A percentile compares a stretch with the other conserved stretches of the same genome.
Conservation (phyloP, 805 yeast species). For the Jamesozyma piceae region DNA sequence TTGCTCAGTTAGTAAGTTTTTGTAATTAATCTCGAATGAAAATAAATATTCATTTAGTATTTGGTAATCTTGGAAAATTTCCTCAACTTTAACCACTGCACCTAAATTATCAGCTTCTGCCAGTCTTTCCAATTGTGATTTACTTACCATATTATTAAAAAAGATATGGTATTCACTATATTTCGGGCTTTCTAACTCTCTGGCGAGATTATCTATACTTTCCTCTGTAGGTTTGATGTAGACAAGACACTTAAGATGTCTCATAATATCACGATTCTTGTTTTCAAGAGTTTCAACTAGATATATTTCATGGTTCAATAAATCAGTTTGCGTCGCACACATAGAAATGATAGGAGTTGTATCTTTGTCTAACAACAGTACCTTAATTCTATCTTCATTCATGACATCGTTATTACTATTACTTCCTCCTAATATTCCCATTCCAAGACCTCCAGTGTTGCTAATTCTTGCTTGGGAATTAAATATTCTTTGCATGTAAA, state of each 20-base stretch:
- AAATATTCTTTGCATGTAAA: constrained; percentile 35
- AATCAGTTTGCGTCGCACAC: constrained; percentile 77
- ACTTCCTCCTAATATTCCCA: constrained; percentile 4
- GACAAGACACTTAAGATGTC: constrained; percentile 73
- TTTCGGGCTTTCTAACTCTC: constrained; percentile 70
- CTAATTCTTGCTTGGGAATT: constrained; percentile 16
- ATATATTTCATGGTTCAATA: constrained; percentile 75
- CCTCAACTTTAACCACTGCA: constrained; percentile 64
- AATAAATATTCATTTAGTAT: constrained; percentile 65
- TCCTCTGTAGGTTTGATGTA: constrained; percentile 66
- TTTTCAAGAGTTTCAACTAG: constrained; percentile 66
- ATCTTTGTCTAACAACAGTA: constrained; percentile 64
- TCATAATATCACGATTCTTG: constrained; percentile 52
- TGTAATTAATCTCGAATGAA: constrained; percentile 31
- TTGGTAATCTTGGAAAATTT: constrained; percentile 75
- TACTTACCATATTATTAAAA: constrained; percentile 67
- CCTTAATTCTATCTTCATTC: constrained; percentile 43
- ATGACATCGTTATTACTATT: constrained; percentile 11
- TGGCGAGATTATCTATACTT: constrained; percentile 48
- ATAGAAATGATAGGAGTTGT: constrained; percentile 84
- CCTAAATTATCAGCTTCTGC: constrained; percentile 90
- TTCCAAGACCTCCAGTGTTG: not conserved
- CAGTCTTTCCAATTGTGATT: constrained; percentile 69
- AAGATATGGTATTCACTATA: constrained; percentile 69
- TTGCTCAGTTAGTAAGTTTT: constrained; percentile 20